Evolutionary conservation across 768 basidiomycete genomes (phyloP).

Genomic region (Amanita thiersii): DNA sequence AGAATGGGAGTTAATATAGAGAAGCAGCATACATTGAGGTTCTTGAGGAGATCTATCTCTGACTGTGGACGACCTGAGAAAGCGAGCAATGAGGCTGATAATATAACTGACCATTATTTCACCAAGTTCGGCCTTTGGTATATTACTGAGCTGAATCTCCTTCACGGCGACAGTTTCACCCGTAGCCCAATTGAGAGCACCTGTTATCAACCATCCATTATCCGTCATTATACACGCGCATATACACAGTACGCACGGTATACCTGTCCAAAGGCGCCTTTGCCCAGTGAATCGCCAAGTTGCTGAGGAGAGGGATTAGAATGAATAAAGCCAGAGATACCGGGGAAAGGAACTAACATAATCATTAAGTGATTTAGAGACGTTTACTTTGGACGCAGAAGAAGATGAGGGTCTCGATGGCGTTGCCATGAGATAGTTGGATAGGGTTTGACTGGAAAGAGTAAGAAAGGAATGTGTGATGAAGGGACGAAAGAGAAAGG

Average conservation of each 20-base stretch:
- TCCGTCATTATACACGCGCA: neutral
- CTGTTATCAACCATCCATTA: conserved; percentile 26
- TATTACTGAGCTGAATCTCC: conserved; percentile 91
- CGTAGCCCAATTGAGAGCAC: conserved; percentile 89
- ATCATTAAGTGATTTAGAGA: conserved; percentile 55
- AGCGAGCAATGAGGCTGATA: conserved; percentile 3
- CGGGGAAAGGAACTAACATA: conserved; percentile 35
- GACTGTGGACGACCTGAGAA: conserved; percentile 43
- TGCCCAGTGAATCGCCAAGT: conserved; percentile 93
- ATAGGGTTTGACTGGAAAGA: conserved; percentile 11
- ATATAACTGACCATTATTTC: conserved; percentile 84
- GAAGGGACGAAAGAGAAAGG: conserved; percentile 6
- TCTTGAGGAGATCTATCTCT: conserved; percentile 96
- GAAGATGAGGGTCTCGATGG: conserved; percentile 29
- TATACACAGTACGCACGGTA: conserved; percentile 58
- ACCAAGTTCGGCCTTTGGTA: conserved; percentile 86
- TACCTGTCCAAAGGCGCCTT: conserved; percentile 95
- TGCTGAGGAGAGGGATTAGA: conserved; percentile 44
- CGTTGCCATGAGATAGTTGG: conserved; percentile 25
- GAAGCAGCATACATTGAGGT: conserved; percentile 68
- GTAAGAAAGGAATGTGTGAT: conserved; percentile 1
- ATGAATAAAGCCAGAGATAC: neutral
- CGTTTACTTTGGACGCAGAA: conserved; percentile 27
- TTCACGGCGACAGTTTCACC: conserved; percentile 99
- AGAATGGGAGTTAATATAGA: conserved; percentile 8